These are phyloP conservation scores for Passiflora organensis DNA, from an alignment of 345 rosid genomes.

Conservation along the genomic window DNA sequence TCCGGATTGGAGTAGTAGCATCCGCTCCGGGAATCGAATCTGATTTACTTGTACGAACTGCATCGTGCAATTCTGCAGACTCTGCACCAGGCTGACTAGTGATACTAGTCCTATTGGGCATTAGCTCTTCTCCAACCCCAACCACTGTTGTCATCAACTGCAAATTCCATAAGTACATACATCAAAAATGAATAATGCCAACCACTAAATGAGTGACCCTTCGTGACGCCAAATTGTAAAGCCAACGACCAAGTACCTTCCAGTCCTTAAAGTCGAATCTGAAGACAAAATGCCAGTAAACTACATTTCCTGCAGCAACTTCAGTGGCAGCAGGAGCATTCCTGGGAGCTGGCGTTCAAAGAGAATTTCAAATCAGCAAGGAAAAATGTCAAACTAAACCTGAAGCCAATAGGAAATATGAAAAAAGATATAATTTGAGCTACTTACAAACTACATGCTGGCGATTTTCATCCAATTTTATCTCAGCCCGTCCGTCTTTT, in stretches of 20 bases:
- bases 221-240: background rate
- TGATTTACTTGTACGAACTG: background rate
- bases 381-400: background rate
- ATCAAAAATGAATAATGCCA: background rate
- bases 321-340: slow-evolving; percentile 37
- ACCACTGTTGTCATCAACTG: slow-evolving; percentile 34
- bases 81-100: background rate
- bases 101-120: slow-evolving; percentile 30
- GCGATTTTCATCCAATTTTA: slow-evolving; percentile 29
- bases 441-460: slow-evolving; percentile 41
- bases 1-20: slow-evolving; percentile 17
- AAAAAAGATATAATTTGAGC: background rate
- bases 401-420: background rate
- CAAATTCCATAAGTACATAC: slow-evolving; percentile 1
- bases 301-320: slow-evolving; percentile 29
- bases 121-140: slow-evolving; percentile 30
- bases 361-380: background rate
- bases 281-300: slow-evolving; percentile 39
- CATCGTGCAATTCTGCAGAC: background rate
- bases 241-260: slow-evolving; percentile 25
- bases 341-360: slow-evolving; percentile 27
- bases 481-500: slow-evolving; percentile 43
- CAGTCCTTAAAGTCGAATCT: slow-evolving; percentile 44
- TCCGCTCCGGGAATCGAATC: slow-evolving; percentile 4
- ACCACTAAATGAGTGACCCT: background rate